Evolutionary conservation across 148 eudicot genomes (phyloP).

Genomic region (Drosera capensis): DNA sequence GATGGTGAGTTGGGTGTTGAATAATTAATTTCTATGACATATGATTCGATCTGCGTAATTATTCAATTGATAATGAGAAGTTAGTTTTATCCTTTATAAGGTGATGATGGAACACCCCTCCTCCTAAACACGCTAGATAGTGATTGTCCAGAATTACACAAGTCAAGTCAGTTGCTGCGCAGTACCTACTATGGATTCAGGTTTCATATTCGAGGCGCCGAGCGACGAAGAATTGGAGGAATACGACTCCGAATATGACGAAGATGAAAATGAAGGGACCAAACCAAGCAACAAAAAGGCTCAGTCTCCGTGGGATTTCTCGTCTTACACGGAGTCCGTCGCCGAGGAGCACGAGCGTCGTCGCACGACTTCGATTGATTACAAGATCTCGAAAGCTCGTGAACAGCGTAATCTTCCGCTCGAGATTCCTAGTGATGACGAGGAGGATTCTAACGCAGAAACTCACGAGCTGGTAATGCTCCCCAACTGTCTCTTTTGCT

Average conservation of each 20-base stretch:
- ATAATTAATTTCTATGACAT: no score
- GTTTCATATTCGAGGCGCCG: conserved; percentile 26
- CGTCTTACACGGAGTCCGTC: conserved; percentile 54
- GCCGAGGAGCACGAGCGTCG: conserved; percentile 72
- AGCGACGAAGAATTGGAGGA: conserved; percentile 33
- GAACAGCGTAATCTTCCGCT: conserved; percentile 10
- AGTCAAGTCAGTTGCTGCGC: no score
- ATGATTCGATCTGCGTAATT: no score
- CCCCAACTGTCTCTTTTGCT: no score
- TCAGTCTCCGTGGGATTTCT: conserved; percentile 85
- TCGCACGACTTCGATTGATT: conserved; percentile 71
- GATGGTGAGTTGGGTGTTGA: no score
- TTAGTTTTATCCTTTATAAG: no score
- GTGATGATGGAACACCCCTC: no score
- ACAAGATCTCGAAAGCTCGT: conserved; percentile 45
- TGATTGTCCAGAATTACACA: no score
- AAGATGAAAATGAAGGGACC: conserved; percentile 5
- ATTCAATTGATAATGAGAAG: no score
- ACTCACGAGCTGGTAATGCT: no score
- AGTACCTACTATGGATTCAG: conserved; percentile 14
- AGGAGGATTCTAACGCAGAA: conserved; percentile 40
- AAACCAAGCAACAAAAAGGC: conserved; percentile 3
- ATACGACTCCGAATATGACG: conserved; percentile 6
- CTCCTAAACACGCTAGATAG: no score
- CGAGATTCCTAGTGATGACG: conserved; percentile 8